Evolutionary conservation across 75 land plant species (phyloP).

Genomic region (Isoetes taiwanensis): DNA sequence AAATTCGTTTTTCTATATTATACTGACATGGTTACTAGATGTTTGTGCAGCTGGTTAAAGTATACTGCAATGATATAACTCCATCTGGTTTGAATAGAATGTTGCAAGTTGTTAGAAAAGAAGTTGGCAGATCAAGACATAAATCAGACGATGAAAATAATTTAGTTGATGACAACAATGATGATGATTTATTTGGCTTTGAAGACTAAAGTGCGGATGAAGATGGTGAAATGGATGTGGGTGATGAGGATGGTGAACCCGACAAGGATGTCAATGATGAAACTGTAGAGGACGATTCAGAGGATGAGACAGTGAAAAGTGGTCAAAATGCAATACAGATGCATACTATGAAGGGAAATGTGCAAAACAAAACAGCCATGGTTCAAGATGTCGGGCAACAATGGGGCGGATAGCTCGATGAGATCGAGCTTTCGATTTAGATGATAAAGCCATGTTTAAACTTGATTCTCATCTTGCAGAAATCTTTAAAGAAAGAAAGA

Average conservation of each 20-base stretch:
- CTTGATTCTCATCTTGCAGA: conserved; percentile 54
- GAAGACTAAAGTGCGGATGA: no score
- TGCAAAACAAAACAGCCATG: no score
- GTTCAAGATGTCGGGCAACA: no score
- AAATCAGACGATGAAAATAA: conserved; percentile 15
- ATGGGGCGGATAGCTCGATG: no score
- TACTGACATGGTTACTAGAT: no score
- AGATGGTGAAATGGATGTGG: conserved; percentile 41
- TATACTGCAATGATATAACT: conserved; percentile 53
- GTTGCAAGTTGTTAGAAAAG: conserved; percentile 67
- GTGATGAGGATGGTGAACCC: conserved; percentile 35
- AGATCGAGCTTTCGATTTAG: conserved; percentile 61
- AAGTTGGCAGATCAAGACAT: conserved; percentile 38
- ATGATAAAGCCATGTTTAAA: conserved; percentile 93
- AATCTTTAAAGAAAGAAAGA: conserved; percentile 46
- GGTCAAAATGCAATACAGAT: no score
- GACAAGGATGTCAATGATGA: conserved; percentile 26
- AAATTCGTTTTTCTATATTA: no score
- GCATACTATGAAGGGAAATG: no score
- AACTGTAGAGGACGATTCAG: neutral
- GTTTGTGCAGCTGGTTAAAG: conserved; percentile 84
- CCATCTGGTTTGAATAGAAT: conserved; percentile 45
- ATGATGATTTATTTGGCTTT: conserved; percentile 38
- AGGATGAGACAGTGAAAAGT: no score
- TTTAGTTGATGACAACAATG: conserved; percentile 40